Conservation (phyloP, 768 basidiomycete genomes). For the Hypholoma sublateritium region DNA sequence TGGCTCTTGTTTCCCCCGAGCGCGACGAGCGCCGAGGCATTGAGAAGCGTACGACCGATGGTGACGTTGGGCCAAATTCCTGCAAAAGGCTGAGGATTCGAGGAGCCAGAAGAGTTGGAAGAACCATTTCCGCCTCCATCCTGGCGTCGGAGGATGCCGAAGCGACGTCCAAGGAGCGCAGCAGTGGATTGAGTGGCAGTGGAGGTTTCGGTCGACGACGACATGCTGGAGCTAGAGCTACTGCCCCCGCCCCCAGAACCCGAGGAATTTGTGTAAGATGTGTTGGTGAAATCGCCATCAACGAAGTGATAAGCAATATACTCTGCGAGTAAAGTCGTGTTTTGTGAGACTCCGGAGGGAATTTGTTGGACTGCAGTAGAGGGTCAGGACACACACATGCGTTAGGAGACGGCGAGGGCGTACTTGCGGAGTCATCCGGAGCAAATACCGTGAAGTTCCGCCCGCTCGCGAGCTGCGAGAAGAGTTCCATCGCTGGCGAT, state of each 20-base stretch:
- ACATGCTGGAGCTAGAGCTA: constrained; percentile 1
- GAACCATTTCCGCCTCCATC: not conserved
- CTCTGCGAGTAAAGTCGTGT: constrained; percentile 36
- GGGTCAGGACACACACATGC: constrained; percentile 14
- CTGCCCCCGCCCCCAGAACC: not conserved
- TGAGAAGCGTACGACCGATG: not conserved
- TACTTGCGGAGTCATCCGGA: constrained; percentile 56
- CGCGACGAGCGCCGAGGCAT: not conserved
- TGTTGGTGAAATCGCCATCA: constrained; percentile 43
- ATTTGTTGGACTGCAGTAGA: constrained; percentile 29
- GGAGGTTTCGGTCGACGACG: too few species aligned
- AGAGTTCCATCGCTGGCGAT: constrained; percentile 39
- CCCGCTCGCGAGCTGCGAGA: constrained; percentile 41
- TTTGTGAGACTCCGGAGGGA: constrained; percentile 21
- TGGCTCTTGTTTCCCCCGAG: constrained; percentile 52
- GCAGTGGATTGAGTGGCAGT: not conserved
- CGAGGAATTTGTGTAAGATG: constrained; percentile 10
- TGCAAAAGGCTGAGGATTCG: not conserved
- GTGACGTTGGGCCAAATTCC: not conserved
- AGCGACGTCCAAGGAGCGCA: not conserved
- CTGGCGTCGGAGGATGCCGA: not conserved
- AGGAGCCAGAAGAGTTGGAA: too few species aligned
- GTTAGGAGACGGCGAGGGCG: constrained; percentile 19
- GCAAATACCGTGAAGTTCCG: constrained; percentile 52
- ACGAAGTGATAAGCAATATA: constrained; percentile 60